These are phyloP conservation scores for Akanthomyces dipterigenus DNA, from an alignment of 2,329 filamentous ascomycete species.

Conservation along the genomic window DNA sequence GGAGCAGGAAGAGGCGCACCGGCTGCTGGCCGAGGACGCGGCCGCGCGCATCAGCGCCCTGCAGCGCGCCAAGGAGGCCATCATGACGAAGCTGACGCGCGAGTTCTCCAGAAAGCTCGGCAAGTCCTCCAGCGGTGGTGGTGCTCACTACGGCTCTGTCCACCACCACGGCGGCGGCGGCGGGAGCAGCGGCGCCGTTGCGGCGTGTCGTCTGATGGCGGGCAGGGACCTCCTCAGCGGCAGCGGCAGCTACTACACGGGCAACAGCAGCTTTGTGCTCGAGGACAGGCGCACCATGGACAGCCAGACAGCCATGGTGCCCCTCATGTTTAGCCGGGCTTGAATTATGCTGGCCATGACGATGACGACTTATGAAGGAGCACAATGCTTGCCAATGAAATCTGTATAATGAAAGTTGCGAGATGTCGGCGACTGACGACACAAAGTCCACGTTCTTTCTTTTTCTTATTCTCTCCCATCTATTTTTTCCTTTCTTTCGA, in stretches of 20 bases:
- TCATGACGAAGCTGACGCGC: constrained; percentile 50
- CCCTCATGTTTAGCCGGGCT: constrained; percentile 51
- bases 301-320: constrained; percentile 48
- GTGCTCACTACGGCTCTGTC: background rate
- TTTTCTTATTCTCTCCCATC: background rate
- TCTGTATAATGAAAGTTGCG: background rate
- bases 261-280: constrained; percentile 28
- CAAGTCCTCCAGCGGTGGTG: constrained; percentile 15
- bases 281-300: constrained; percentile 43
- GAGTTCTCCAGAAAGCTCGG: constrained; percentile 36
- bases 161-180: background rate
- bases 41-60: constrained; percentile 48
- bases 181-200: constrained; percentile 23
- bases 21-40: constrained; percentile 50
- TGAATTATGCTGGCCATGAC: constrained; percentile 13
- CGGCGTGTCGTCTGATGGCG: constrained; percentile 27
- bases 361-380: background rate
- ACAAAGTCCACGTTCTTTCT: background rate
- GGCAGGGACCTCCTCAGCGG: constrained; percentile 24
- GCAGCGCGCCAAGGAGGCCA: constrained; percentile 52
- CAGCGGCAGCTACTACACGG: constrained; percentile 21
- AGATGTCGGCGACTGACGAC: background rate
- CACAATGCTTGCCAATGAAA: background rate
- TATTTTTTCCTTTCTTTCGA: background rate
- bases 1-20: constrained; percentile 48